Conservation (phyloP, 768 basidiomycete genomes). For the Ramaria rubella region DNA sequence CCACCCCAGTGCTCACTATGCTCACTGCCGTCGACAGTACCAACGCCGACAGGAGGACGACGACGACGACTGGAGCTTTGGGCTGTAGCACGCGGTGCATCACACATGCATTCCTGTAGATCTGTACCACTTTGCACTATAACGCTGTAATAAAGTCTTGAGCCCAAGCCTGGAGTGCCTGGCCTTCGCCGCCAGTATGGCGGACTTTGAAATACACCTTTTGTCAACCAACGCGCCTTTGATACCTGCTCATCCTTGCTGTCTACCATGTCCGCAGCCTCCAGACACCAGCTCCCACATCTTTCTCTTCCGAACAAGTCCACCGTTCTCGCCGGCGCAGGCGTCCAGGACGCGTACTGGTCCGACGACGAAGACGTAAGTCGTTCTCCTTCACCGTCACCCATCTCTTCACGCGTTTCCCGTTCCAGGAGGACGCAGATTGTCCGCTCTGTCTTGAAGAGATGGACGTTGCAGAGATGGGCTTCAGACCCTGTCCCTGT, state of each 20-base stretch:
- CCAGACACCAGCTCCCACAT: not conserved
- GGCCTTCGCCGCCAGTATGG: too few relatives aligned
- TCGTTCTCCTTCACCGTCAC: constrained; percentile 11
- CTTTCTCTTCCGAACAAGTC: constrained; percentile 2
- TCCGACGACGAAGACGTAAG: constrained; percentile 84
- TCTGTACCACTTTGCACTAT: too few relatives aligned
- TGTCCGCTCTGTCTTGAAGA: constrained; percentile 98
- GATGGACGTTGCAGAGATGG: constrained; percentile 98
- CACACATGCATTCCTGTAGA: too few relatives aligned
- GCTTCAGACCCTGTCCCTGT: constrained; percentile 98
- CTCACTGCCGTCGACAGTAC: constrained; percentile 14
- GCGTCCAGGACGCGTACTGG: constrained; percentile 95
- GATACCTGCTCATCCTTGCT: not conserved
- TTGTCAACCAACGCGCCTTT: not conserved
- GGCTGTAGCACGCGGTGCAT: not conserved
- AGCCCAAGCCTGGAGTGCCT: too few relatives aligned
- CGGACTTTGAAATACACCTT: constrained; percentile 1
- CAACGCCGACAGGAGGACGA: constrained; percentile 32
- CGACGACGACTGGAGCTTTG: constrained; percentile 17
- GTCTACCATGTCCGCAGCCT: constrained; percentile 5
- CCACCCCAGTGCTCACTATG: not conserved
- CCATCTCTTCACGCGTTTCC: constrained; percentile 12
- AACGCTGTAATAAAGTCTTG: too few relatives aligned
- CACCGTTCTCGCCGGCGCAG: constrained; percentile 38
- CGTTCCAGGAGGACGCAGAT: constrained; percentile 89